Evolutionary conservation across 1,139 yeast species (phyloP), one percentile per base, ranked within the genome.

Genomic region (Lodderomyces margitis): DNA sequence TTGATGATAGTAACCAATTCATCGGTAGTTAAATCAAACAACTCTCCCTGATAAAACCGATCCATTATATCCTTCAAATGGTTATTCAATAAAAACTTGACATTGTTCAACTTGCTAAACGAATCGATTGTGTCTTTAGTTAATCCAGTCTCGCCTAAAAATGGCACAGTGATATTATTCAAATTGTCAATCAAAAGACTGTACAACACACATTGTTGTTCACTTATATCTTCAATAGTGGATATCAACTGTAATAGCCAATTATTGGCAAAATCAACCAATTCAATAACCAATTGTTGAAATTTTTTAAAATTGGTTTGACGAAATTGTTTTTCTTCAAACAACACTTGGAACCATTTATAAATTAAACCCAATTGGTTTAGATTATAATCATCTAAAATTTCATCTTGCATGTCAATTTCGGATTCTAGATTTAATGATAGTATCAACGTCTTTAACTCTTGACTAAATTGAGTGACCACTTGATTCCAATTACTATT

Each of bases 31-130:
- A 87, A 75, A 52, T 88, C 89, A 47, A 74, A 86, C 46, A 87
- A 78, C 42, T 81, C 84, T 12, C 91, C 94, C 46, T 80, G 80
- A 54, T 83, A 83, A 53, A 83, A 85, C 54, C 79, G 58, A 23
- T 78, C 84, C 73, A 83, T 74, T 38, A 89, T 88, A 34, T 81
- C 84, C 27, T 74, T 80, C 57, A 89, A 64, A 52, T 81, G 85
- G 41, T 70, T 68, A 25, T 70, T 72, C 40, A 84, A 57, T 34
- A 84, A 59, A 39, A 68, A 61, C 36, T 64, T 59, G 23, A 76
- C 57, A 52, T 78, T 80, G 11, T 56, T 56, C 33, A 79, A 54
- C 49, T 75, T 78, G 44, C 68, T 66, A 51, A 63, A 70, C 14
- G 67, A 61, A 23, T 55, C 58, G 28, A 61, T 52, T 24, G 45